Evolutionary conservation across 805 yeast genomes (phyloP), one percentile per base, ranked within the genome.

Genomic region (Ogataea allantospora): DNA sequence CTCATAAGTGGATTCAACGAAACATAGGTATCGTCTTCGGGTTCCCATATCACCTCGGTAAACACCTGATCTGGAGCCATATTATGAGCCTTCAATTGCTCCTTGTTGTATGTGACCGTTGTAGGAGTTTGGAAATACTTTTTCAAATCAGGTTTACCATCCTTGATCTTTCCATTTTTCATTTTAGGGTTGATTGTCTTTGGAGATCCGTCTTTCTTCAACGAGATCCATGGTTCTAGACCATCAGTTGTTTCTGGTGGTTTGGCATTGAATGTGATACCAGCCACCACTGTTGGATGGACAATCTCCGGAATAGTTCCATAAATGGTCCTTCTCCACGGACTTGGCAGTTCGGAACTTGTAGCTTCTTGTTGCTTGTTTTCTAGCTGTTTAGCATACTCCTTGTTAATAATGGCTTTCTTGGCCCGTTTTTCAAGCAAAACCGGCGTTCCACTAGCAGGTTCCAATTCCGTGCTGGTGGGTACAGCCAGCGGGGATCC

Each of bases 201-300:
- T 37, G 96, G 95, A 7, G 71, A 60, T 12, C 96, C 96, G 44
- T 81, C 77, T 46, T 81, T 79, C 42, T 87, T 74, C 54, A 88
- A 67, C 2, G 87, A 75, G 26, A 88, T 67, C 96, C 96, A 88
- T 7, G 87, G 88, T 42, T 78, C 79, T 46, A 87, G 71, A 7
- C 84, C 82, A 48, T 80, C 68, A 5, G 87, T 75, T 1, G 71
- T 63, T 0, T 68, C 67, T 2, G 95, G 88, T 0, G 91, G 87
- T 44, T 82, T 80, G 18, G 79, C 78, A 39, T 73, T 68, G 55
- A 80, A 74, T 0, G 85, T 78, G 43, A 80, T 75, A 13, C 82
- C 82, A 10, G 70, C 81, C 46, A 80, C 69, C 15, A 78, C 78
- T 0, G 83, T 75, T 4, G 87, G 87, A 0, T 71, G 67, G 19